Evolutionary conservation across 352 stramenopile species (phyloP), one percentile per base, ranked within the genome.

Genomic region (Phytophthora vignae): DNA sequence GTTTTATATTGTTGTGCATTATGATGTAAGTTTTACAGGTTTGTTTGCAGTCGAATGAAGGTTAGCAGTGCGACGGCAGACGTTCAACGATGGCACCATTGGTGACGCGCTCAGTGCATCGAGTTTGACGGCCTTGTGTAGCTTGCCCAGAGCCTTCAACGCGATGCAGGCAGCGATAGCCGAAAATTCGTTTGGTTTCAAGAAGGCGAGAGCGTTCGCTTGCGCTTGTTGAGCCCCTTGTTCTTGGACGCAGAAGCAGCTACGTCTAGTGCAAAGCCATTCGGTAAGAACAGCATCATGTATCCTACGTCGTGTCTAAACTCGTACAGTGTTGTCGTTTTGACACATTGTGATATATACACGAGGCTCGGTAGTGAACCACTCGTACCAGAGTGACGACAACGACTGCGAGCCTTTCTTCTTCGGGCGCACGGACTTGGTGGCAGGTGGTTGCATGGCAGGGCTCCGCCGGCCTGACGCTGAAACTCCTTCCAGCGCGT

Each of bases 261-360:
- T 10, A n/a, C 31, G 19, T 66, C 38, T 2, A 74, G 67, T 42
- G 17, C 33, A 33, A 69, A 63, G 1, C 54, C 48, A 10, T n/a
- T 54, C 42, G 33, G 54, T 61, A 74, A 59, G 55, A 64, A 64
- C 21, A 69, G 29, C 67, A 74, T 74, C 17, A 69, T 49, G 48
- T 49, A 65, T 21, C 58, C 59, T 25, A 36, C 21, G 1, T 25
- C 29, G 33, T 74, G 46, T 58, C 67, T 62, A 55, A 69, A 69
- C 58, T 66, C 55, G 48, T 66, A 69, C 9, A 69, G 60, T 19
- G 42, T 29, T n/a, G n/a, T n/a, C n/a, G n/a, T n/a, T n/a, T n/a
- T n/a, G n/a, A n/a, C n/a, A n/a, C n/a, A n/a, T n/a, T n/a, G n/a
- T n/a, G n/a, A n/a, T n/a, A n/a, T n/a, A 31, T 7, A 31, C 27